Base-by-base conservation (phyloP, 2,329 filamentous ascomycete genomes). In the Talaromyces sp. region DNA sequence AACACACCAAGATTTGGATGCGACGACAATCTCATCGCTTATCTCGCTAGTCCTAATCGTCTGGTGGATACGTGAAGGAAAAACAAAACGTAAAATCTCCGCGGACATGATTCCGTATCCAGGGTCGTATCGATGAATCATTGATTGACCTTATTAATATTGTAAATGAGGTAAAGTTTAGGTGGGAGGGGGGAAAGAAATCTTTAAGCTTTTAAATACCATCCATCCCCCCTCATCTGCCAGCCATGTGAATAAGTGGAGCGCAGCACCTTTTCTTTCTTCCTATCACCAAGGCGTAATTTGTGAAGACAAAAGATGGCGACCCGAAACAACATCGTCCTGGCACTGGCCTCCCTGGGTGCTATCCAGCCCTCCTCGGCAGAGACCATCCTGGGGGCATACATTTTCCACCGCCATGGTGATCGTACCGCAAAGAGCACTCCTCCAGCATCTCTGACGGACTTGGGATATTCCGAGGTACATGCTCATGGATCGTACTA, bases 371-470 rank as follows among this genome's bases (percentile, higher is more conserved):
- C 56, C 33, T 57, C 61, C 6, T 57, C 72, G 7, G 76, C 75
- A 23, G 90, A 96, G 79, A 90, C 87, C 0, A 82, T 95, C 31
- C 82, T 96, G 16, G 92, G 92, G 58, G 87, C 89, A 53, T 95
- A 93, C 76, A 87, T 96, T 76, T 96, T 96, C 81, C 87, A 91
- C 68, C 89, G 93, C 53, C 93, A 97, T 78, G 93, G 93, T 62
- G 93, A 97, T 76, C 87, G 93, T 61, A 94, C 92, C 0, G 79
- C 91, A 65, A 96, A 96, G 79, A 81, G 85, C 18, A 86, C 86
- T 65, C 81, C 87, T 53, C 89, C 89, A 12, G 86, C 90, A 31
- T 83, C 84, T 66, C 78, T 97, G 73, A 96, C 93, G 12, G 83
- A 89, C 63, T 83, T 96, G 57, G 93, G 93, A 34, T 92, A 93